These are phyloP conservation scores for Beauveria asiatica DNA, from an alignment of 2,329 filamentous ascomycete genomes.

Conservation along the genomic window DNA sequence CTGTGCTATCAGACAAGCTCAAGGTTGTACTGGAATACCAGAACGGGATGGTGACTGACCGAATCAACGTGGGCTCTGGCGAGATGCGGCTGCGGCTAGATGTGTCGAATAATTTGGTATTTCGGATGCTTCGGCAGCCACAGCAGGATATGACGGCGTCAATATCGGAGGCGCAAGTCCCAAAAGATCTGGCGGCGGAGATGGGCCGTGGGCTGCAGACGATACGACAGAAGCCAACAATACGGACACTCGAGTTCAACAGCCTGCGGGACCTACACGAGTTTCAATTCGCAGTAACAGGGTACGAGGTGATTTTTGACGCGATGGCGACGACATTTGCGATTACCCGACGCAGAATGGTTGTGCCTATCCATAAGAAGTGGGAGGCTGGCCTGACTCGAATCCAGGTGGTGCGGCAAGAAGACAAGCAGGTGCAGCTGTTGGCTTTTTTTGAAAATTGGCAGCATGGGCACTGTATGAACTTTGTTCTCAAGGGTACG, in stretches of 20 bases:
- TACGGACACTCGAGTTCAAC: constrained; percentile 65
- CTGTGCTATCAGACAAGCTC: constrained; percentile 67
- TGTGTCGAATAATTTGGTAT: constrained; percentile 49
- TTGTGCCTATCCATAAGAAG: constrained; percentile 89
- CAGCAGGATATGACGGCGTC: constrained; percentile 73
- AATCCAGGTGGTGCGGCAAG: constrained; percentile 64
- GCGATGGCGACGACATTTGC: constrained; percentile 65
- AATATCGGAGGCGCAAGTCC: constrained; percentile 57
- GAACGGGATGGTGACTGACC: constrained; percentile 71
- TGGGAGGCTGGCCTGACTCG: constrained; percentile 79
- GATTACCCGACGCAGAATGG: constrained; percentile 77
- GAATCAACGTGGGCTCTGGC: constrained; percentile 72
- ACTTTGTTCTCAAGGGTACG: constrained; percentile 75
- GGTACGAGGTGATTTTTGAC: constrained; percentile 68
- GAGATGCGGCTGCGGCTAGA: constrained; percentile 61
- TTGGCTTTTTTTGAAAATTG: constrained; percentile 86
- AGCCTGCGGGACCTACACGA: constrained; percentile 61
- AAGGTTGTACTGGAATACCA: constrained; percentile 68
- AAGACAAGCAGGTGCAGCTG: constrained; percentile 67
- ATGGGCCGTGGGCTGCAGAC: constrained; percentile 56
- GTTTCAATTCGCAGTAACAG: constrained; percentile 73
- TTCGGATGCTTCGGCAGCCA: constrained; percentile 61
- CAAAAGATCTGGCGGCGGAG: constrained; percentile 53
- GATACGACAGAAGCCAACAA: constrained; percentile 49
- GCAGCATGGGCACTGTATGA: constrained; percentile 79